Evolutionary conservation across 768 basidiomycete species (phyloP), one percentile per base, ranked within the genome.

Genomic region (Termitomyces sp.): DNA sequence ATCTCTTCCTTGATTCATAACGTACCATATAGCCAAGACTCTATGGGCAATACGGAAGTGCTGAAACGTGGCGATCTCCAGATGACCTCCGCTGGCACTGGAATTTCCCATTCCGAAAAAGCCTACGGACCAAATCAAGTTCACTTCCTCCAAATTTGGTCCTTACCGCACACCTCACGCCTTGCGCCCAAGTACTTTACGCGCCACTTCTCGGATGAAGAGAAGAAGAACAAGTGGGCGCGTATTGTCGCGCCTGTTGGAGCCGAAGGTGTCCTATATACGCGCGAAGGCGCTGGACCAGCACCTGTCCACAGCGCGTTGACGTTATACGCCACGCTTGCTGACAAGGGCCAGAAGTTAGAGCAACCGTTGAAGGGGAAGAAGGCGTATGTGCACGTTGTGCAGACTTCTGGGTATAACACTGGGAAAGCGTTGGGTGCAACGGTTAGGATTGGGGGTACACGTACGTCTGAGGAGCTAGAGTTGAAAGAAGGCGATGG

Each of bases 21-120:
- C 65, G 20, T n/a, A 57, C 32, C 48, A 53, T 59, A 10, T 61
- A 93, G 94, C 76, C 83, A 89, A 73, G 96, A 98, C 74, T 92
- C 88, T 5, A 92, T 97, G 89, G 88, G 89, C 43, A 96, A 96
- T 76, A 82, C 83, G 57, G 96, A 98, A 72, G 80, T 95, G 60
- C 84, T 98, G 70, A 87, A 87, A 71, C 86, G 94, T 15, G 96
- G 96, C 1, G 90, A 94, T 67, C 67, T 98, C 37, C 96, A 98
- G 72, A 85, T 97, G 76, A 95, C 95, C 2, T 93, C 90, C 1
- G 87, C 96, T 0, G 96, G 96, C 10, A 95, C 89, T 0, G 96
- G 96, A 4, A 96, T 98, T 68, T 81, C 86, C 0, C 96, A 98
- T 73, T 88, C 87, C 36, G 82, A 84, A 70, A 81, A 81, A 49